A percentile compares a stretch with the other conserved stretches of the same genome.
These are phyloP conservation scores for Trichosporon sp. DNA, from an alignment of 1,284 basidiomycete species.

Conservation along the genomic window DNA sequence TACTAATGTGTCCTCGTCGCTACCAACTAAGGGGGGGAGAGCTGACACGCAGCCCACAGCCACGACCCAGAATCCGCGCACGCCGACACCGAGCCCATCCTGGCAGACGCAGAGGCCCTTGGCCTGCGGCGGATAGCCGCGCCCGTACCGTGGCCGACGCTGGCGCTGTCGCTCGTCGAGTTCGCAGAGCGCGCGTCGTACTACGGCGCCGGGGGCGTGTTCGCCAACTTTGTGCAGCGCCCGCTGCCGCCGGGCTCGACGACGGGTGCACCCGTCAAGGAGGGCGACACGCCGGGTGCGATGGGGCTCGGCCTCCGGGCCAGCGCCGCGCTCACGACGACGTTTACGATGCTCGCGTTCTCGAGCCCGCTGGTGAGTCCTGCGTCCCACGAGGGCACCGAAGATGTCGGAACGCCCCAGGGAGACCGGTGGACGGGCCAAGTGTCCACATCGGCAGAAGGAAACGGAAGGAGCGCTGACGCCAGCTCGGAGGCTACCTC, in stretches of 20 bases:
- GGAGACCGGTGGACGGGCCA: too few species aligned
- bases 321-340: slow-evolving; percentile 20
- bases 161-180: background rate
- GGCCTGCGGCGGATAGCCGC: background rate
- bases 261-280: background rate
- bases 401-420: too few species aligned
- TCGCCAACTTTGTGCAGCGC: background rate
- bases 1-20: too few species aligned
- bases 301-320: slow-evolving; percentile 20
- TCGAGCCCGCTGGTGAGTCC: background rate
- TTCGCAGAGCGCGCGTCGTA: slow-evolving; percentile 36
- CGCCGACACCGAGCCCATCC: background rate
- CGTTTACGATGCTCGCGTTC: slow-evolving; percentile 20
- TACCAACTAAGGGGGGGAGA: too few species aligned
- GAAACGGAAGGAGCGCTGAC: background rate
- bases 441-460: too few species aligned
- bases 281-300: background rate
- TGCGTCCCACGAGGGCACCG: too few species aligned
- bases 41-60: background rate
- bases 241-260: background rate
- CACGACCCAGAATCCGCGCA: too few species aligned
- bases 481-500: slow-evolving; percentile 16
- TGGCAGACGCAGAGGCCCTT: background rate
- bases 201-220: slow-evolving; percentile 21
- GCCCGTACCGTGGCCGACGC: background rate